Base-by-base conservation (phyloP, 2,329 filamentous ascomycete species). In the Mycogone perniciosa region DNA sequence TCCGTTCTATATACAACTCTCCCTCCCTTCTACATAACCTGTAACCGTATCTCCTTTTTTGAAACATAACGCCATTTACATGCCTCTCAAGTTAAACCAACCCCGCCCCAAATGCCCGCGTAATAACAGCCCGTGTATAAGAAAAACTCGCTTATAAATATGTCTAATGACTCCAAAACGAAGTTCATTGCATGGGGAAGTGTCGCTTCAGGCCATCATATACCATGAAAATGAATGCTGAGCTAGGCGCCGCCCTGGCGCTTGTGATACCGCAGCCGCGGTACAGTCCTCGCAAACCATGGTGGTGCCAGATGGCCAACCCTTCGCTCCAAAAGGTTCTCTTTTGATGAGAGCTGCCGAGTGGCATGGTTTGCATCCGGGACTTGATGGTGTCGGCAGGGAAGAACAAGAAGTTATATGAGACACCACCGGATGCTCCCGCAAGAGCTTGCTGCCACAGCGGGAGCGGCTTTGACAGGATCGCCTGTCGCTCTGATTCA, bases 311-410 rank as follows among this genome's bases (percentile, higher is more conserved):
- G n/a, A 97, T 70, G 11, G 81, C 76, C 51, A 71, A 77, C 0
- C 84, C 82, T 53, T 95, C 89, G 35, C 77, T 73, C 71, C 77
- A 80, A 62, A 99, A 97, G 0, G 82, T 85, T 39, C 79, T 79
- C 48, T 78, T 77, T 50, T 72, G 70, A 2, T 73, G 73, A 26
- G 74, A 70, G 7, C 75, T 73, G 31, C 77, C 79, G 40, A 89
- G 74, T 5, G 90, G 85, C 48, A 86, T 80, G 0, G 93, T 99
- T 71, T 99, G 93, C 85, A 99, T 96, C 44, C 92, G 84, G 13
- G 88, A 95, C 72, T 99, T 99, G 74, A 99, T 86, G 1, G 93
- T 99, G 67, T 99, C 93, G 45, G 93, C 93, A 0, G 93, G 93
- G 67, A 93, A 99, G 75, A 97, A 96, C 26, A 95, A 73, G 65